Percentiles rank a stretch among this genome's conserved stretches.
These are phyloP conservation scores for Colletotrichum sp. DNA, from an alignment of 2,329 filamentous ascomycete genomes.

Conservation along the genomic window DNA sequence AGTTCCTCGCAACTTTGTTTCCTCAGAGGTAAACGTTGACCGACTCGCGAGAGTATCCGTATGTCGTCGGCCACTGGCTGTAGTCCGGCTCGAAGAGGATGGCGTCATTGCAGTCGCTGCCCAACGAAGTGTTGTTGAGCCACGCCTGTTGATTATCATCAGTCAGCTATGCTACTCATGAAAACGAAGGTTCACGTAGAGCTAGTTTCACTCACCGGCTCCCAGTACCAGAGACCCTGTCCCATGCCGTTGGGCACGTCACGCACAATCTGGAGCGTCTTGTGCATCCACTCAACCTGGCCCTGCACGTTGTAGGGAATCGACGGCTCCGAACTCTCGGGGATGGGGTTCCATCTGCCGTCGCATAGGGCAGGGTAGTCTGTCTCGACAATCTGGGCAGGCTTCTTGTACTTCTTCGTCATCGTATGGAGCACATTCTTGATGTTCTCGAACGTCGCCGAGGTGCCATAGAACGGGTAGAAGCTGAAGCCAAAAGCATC, in stretches of 20 bases:
- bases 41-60: slow-evolving; percentile 8
- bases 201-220: not conserved
- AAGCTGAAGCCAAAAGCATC: slow-evolving; percentile 13
- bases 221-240: slow-evolving; percentile 13
- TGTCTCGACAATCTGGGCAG: slow-evolving; percentile 15
- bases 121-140: slow-evolving; percentile 13
- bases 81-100: slow-evolving; percentile 15
- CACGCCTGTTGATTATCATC: not conserved
- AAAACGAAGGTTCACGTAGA: not conserved
- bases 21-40: slow-evolving; percentile 1
- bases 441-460: slow-evolving; percentile 14
- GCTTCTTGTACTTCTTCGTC: slow-evolving; percentile 13
- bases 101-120: slow-evolving; percentile 13
- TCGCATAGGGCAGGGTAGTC: slow-evolving; percentile 17
- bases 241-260: slow-evolving; percentile 6
- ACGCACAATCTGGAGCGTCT: slow-evolving; percentile 3
- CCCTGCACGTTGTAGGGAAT: slow-evolving; percentile 15
- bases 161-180: not conserved
- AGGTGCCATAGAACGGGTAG: slow-evolving; percentile 18
- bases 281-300: slow-evolving; percentile 2
- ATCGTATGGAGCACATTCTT: not conserved
- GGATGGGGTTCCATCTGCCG: slow-evolving; percentile 14
- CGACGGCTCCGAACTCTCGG: slow-evolving; percentile 7
- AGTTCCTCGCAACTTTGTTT: not conserved
- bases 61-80: slow-evolving; percentile 7